A percentile compares a stretch with the other conserved stretches of the same genome.
Conservation (phyloP, 345 rosid genomes). For the Schrenkiella parvula region DNA sequence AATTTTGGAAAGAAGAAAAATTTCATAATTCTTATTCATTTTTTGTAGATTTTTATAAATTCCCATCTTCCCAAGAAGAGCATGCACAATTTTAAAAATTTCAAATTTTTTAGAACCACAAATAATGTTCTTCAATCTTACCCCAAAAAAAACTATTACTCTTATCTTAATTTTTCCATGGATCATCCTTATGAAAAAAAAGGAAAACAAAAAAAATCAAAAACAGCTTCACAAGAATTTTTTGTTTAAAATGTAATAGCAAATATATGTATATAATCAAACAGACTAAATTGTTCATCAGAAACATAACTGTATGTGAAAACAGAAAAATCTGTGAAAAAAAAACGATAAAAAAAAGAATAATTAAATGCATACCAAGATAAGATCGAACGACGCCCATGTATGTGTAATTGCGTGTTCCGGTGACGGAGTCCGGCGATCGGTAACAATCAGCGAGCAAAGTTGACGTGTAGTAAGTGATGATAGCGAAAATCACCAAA, state of each 20-base stretch:
- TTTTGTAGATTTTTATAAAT: not conserved
- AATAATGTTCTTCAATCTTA: not conserved
- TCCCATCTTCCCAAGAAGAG: conserved; percentile 5
- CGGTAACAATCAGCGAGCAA: conserved; percentile 72
- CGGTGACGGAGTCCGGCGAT: conserved; percentile 58
- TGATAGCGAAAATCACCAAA: conserved; percentile 54
- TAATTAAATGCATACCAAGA: conserved; percentile 42
- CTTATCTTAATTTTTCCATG: not conserved
- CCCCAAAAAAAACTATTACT: not conserved
- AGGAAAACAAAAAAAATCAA: not conserved
- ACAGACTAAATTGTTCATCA: not conserved
- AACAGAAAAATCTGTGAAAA: not conserved
- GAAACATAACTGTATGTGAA: not conserved
- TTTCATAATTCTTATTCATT: not conserved
- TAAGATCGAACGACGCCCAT: conserved; percentile 70
- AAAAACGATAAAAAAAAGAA: not conserved
- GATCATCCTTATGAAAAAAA: not conserved
- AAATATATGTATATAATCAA: not conserved
- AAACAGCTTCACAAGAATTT: not conserved
- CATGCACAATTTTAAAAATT: not conserved
- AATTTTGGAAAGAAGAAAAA: not conserved
- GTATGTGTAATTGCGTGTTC: conserved; percentile 75
- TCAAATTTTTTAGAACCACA: not conserved
- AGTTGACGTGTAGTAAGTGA: conserved; percentile 74
- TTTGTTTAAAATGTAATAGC: not conserved